Percentiles rank a stretch among this genome's conserved stretches.
phyloP scores from a whole-genome alignment of 2,329 filamentous ascomycete genomes.

The Aspergillus phoenicis region DNA sequence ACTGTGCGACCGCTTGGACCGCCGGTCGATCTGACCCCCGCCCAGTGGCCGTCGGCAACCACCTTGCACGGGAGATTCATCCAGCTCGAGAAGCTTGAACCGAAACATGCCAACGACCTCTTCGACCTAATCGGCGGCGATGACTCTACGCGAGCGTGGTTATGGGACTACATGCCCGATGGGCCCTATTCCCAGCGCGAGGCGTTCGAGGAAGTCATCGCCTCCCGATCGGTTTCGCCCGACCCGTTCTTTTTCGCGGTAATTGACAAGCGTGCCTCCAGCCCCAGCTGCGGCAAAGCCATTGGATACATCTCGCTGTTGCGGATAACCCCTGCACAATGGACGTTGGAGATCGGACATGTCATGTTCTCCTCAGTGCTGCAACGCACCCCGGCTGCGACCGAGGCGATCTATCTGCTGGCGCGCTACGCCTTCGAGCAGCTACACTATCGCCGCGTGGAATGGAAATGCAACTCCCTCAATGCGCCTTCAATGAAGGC shows the following conservation, averaged over 20 bases:
- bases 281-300: constrained; percentile 33
- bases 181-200: constrained; percentile 39
- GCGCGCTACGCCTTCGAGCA: constrained; percentile 57
- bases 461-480: constrained; percentile 66
- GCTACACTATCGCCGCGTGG: constrained; percentile 59
- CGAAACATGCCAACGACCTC: constrained; percentile 34
- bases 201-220: constrained; percentile 34
- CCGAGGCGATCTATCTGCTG: constrained; percentile 62
- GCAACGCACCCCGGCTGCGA: constrained; percentile 58
- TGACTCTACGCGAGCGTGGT: constrained; percentile 18
- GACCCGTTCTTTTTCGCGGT: constrained; percentile 52
- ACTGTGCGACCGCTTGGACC: constrained; percentile 12
- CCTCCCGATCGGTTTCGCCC: constrained; percentile 25
- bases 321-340: constrained; percentile 52
- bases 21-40: constrained; percentile 7
- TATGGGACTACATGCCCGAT: constrained; percentile 49
- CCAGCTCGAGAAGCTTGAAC: not conserved
- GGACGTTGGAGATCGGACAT: constrained; percentile 60
- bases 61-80: not conserved
- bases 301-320: constrained; percentile 50
- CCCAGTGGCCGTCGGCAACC: not conserved
- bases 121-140: constrained; percentile 32
- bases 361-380: constrained; percentile 56
- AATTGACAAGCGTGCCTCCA: constrained; percentile 35
- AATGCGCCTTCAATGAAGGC: constrained; percentile 59